Evolutionary conservation across 2,329 filamentous ascomycete species (phyloP), one percentile per base, ranked within the genome.

Genomic region (Conoideocrella luteorostrata): DNA sequence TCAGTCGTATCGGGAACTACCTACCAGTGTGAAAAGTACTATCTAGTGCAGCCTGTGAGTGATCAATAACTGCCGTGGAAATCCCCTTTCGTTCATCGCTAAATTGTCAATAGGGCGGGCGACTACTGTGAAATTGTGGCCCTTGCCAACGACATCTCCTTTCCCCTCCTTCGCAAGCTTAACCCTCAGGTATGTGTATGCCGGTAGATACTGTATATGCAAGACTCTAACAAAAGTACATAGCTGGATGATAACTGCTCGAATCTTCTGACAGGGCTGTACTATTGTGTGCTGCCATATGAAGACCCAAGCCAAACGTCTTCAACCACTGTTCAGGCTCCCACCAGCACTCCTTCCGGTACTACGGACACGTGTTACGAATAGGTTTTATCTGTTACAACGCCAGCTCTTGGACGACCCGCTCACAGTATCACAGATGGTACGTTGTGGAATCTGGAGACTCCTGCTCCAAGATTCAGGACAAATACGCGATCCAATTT

Each of bases 111-210:
- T 29, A 41, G n/a, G n/a, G n/a, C n/a, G 39, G 39, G 39, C 39
- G 39, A 41, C 39, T 41, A 41, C 28, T 41, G 39, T 32, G 26
- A 41, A 32, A 18, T 41, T 18, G 39, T 41, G 30, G 39, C 39
- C 20, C 18, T 41, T 32, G 33, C 20, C 10, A 29, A 41, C 26
- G 30, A 29, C 23, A 32, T 41, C n/a, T 32, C 39, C 18, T 32
- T 41, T 22, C 15, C 17, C 39, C 20, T 41, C 13, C 30, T 41
- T 32, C 39, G 26, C 20, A 32, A 32, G 18, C 26, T 41, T 12
- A 41, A 41, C 11, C 39, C 39, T 13, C 9, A 41, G 23, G 39
- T 41, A 41, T 30, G 18, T 30, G 26, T 32, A 30, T 37, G 34
- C 4, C 22, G 34, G 34, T 18, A 4, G 34, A 37, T n/a, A 20